These are phyloP conservation scores for Annulohypoxylon moriforme DNA, from an alignment of 495 filamentous ascomycete genomes.

Conservation along the genomic window DNA sequence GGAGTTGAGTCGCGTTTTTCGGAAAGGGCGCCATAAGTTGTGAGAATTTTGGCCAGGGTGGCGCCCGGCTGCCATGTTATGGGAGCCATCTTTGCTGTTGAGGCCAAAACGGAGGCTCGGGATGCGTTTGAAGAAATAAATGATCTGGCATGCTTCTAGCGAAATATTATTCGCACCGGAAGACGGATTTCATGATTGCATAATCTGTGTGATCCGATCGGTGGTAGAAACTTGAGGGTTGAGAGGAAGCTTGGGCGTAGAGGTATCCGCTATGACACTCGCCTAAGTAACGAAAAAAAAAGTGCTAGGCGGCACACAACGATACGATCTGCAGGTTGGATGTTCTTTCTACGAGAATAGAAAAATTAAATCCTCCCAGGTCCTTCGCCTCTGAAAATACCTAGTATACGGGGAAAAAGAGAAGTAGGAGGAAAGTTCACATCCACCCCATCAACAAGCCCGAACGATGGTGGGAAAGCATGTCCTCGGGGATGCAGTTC, in stretches of 20 bases:
- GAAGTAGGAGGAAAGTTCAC: constrained; percentile 16
- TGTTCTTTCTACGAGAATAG: constrained; percentile 7
- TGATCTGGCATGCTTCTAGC: constrained; percentile 33
- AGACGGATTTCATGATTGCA: constrained; percentile 13
- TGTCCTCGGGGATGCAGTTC: constrained; percentile 23
- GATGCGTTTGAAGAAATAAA: constrained; percentile 12
- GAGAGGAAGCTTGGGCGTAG: background rate
- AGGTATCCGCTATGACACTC: background rate
- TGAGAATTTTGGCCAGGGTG: constrained; percentile 12
- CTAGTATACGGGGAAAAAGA: background rate
- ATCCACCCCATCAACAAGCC: constrained; percentile 17
- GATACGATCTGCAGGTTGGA: background rate
- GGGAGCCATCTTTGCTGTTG: constrained; percentile 36
- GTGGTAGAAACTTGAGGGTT: background rate
- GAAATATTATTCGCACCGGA: constrained; percentile 6
- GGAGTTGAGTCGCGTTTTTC: constrained; percentile 12
- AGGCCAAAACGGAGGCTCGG: constrained; percentile 25
- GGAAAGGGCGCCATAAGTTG: background rate
- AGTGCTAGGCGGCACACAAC: background rate
- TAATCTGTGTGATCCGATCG: background rate
- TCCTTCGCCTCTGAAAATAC: background rate
- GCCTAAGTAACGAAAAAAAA: background rate
- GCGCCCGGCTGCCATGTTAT: constrained; percentile 13
- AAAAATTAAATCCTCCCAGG: background rate
- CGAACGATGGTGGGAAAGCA: constrained; percentile 29